Evolutionary conservation across 2,329 filamentous ascomycete species (phyloP).

Genomic region (Xylaria sp.): DNA sequence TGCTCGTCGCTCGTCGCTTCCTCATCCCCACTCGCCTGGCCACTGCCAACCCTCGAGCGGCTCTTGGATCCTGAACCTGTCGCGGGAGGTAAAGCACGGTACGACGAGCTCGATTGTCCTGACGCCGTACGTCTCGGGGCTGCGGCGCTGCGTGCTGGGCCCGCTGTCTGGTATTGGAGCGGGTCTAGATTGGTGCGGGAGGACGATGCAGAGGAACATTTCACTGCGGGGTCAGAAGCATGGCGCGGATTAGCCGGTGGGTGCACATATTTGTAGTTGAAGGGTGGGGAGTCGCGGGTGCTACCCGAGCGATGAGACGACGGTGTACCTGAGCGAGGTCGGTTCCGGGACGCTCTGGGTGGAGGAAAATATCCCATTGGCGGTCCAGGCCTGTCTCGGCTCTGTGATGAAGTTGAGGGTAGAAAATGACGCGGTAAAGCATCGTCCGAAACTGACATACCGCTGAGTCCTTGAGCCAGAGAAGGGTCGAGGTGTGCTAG

Average conservation of each 20-base stretch:
- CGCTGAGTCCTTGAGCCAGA: conserved; percentile 41
- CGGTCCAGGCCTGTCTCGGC: conserved; percentile 43
- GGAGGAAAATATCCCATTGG: conserved; percentile 57
- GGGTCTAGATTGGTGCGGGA: conserved; percentile 45
- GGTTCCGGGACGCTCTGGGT: conserved; percentile 45
- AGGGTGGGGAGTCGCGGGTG: conserved; percentile 46
- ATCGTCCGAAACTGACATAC: conserved; percentile 37
- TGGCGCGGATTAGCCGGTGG: conserved; percentile 43
- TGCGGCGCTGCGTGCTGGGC: conserved; percentile 40
- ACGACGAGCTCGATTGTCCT: conserved; percentile 37
- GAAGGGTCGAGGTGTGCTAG: conserved; percentile 53
- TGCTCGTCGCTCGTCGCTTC: conserved; percentile 37
- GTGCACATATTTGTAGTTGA: conserved; percentile 50
- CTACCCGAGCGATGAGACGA: conserved; percentile 44
- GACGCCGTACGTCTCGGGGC: conserved; percentile 42
- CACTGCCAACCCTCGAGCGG: conserved; percentile 39
- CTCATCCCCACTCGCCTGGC: conserved; percentile 39
- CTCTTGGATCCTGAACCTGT: conserved; percentile 38
- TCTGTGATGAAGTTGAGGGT: conserved; percentile 42
- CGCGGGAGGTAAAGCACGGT: conserved; percentile 16
- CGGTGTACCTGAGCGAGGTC: conserved; percentile 47
- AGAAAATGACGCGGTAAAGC: conserved; percentile 44
- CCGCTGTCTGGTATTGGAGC: conserved; percentile 56
- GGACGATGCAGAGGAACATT: conserved; percentile 38
- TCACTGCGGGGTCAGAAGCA: conserved; percentile 47